Conservation (phyloP, 305 asterid species). For the Fraxinus velutina region DNA sequence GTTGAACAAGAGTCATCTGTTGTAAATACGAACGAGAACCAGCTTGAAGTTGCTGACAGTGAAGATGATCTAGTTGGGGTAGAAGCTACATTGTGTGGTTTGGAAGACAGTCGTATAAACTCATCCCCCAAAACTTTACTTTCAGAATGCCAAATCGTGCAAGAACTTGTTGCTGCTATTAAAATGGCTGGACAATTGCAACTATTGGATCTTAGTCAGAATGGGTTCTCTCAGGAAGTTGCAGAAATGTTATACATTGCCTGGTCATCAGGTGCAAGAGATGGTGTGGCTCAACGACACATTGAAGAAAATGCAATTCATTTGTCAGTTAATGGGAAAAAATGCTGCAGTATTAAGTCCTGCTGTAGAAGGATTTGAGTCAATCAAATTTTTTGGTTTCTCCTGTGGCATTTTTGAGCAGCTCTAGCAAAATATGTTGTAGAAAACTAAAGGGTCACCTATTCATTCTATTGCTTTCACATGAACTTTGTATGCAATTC, state of each 20-base stretch:
- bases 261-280: slow-evolving; percentile 63
- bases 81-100: slow-evolving; percentile 28
- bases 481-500: background rate
- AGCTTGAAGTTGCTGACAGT: slow-evolving; percentile 73
- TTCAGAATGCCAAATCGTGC: slow-evolving; percentile 35
- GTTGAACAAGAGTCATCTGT: slow-evolving; percentile 25
- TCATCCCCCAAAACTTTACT: slow-evolving; percentile 12
- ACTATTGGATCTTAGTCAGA: slow-evolving; percentile 60
- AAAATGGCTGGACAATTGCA: slow-evolving; percentile 42
- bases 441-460: background rate
- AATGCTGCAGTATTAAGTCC: slow-evolving; percentile 57
- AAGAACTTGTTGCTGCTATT: slow-evolving; percentile 43
- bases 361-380: slow-evolving; percentile 63
- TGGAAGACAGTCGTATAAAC: slow-evolving; percentile 18
- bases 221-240: slow-evolving; percentile 45
- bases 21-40: slow-evolving; percentile 25
- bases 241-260: slow-evolving; percentile 38
- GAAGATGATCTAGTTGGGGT: slow-evolving; percentile 49
- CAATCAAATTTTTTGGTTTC: background rate
- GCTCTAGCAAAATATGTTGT: background rate
- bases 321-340: slow-evolving; percentile 52
- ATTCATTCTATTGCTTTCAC: background rate
- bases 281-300: slow-evolving; percentile 47
- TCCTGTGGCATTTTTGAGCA: background rate
- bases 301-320: slow-evolving; percentile 47